phyloP scores from a whole-genome alignment of 169 alveolate species.

The Pseudocohnilembus persalinus region DNA sequence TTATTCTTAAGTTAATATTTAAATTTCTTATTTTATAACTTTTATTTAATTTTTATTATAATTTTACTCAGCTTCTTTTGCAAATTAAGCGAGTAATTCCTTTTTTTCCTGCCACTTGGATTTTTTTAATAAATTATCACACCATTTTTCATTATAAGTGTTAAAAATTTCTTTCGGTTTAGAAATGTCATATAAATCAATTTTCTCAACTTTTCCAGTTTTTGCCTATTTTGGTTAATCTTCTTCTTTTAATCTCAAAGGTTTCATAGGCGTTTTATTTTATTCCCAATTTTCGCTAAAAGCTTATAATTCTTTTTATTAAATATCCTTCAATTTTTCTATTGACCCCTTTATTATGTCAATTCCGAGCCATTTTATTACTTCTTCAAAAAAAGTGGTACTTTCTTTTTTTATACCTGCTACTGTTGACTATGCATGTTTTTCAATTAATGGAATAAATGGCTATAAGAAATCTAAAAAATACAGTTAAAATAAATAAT shows the following conservation, averaged over 20 bases:
- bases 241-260: slow-evolving; percentile 29
- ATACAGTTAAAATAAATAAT: too few relatives aligned
- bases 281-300: slow-evolving; percentile 40
- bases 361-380: slow-evolving; percentile 66
- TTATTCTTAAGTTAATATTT: too few relatives aligned
- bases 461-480: slow-evolving; percentile 54
- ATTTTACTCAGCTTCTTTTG: slow-evolving; percentile 26
- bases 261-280: slow-evolving; percentile 38
- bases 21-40: not conserved
- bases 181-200: slow-evolving; percentile 54
- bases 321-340: slow-evolving; percentile 56
- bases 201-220: not conserved
- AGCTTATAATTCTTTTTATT: slow-evolving; percentile 52
- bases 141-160: slow-evolving; percentile 63
- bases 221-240: not conserved
- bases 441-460: slow-evolving; percentile 46
- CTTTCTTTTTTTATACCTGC: slow-evolving; percentile 59
- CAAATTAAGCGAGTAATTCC: slow-evolving; percentile 56
- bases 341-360: slow-evolving; percentile 43
- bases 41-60: too few relatives aligned
- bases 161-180: slow-evolving; percentile 53
- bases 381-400: slow-evolving; percentile 62
- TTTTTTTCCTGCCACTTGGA: slow-evolving; percentile 76
- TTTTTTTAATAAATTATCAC: slow-evolving; percentile 51
- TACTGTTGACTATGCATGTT: slow-evolving; percentile 45